Percentiles rank a stretch among this genome's conserved stretches.
Conservation (phyloP, 2,329 filamentous ascomycete species). For the Ceratocystiopsis sp. region DNA sequence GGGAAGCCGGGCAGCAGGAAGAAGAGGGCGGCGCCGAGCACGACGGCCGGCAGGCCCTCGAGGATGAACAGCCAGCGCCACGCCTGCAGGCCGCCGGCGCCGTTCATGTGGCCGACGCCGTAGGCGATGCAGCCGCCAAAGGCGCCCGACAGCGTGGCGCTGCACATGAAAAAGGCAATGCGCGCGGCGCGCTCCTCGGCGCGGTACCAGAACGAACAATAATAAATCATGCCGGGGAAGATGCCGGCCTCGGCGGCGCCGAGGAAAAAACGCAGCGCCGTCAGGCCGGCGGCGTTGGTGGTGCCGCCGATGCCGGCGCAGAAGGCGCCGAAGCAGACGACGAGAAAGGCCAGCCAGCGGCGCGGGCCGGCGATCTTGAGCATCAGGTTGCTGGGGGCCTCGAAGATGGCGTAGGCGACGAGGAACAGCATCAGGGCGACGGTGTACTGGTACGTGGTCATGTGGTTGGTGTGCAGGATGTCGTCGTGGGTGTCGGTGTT, state of each 20-base stretch:
- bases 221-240: slow-evolving; percentile 28
- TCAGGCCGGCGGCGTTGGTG: slow-evolving; percentile 41
- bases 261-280: slow-evolving; percentile 49
- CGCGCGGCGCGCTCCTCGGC: slow-evolving; percentile 52
- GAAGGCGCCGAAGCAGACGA: slow-evolving; percentile 48
- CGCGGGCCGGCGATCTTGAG: slow-evolving; percentile 46
- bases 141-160: slow-evolving; percentile 52
- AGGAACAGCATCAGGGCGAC: slow-evolving; percentile 43
- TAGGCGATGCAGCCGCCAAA: slow-evolving; percentile 52
- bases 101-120: slow-evolving; percentile 55
- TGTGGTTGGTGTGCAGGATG: slow-evolving; percentile 42
- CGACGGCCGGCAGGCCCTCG: slow-evolving; percentile 1
- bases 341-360: slow-evolving; percentile 48
- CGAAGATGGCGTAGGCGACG: slow-evolving; percentile 41
- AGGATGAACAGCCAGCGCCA: slow-evolving; percentile 51
- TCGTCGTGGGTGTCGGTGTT: slow-evolving; percentile 43
- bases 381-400: slow-evolving; percentile 50
- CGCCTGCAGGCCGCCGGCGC: slow-evolving; percentile 39
- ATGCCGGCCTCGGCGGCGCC: slow-evolving; percentile 40
- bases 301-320: slow-evolving; percentile 51
- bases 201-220: slow-evolving; percentile 60
- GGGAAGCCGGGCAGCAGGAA: slow-evolving; percentile 50
- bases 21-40: neutral
- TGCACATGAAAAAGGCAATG: slow-evolving; percentile 55
- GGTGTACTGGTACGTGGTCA: slow-evolving; percentile 45